Evolutionary conservation across 2,329 filamentous ascomycete genomes (phyloP).

Genomic region (Aspergillus versicolor): DNA sequence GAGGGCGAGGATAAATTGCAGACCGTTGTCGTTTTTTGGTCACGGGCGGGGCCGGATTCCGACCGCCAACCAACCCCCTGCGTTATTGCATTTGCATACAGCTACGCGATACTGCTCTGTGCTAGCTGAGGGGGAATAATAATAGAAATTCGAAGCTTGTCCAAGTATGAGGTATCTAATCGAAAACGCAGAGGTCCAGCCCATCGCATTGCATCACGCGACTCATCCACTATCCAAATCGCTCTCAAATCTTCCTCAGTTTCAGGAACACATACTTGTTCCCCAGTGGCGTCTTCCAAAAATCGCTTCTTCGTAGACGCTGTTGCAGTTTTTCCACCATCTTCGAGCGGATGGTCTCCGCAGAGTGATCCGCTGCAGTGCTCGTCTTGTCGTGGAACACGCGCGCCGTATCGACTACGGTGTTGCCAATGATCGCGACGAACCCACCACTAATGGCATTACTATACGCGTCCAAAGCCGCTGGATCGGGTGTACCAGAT

Average conservation of each 20-base stretch:
- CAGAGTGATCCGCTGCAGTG: neutral
- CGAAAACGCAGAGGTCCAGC: neutral
- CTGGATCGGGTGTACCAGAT: neutral
- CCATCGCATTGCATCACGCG: neutral
- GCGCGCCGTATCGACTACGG: constrained; percentile 4
- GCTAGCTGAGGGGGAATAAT: neutral
- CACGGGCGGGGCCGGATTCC: constrained; percentile 8
- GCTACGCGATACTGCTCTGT: neutral
- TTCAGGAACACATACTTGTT: constrained; percentile 11
- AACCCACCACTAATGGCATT: constrained; percentile 1
- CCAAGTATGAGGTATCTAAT: neutral
- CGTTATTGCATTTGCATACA: neutral
- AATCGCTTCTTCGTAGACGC: neutral
- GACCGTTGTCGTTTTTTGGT: constrained; percentile 3
- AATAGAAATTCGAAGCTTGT: neutral
- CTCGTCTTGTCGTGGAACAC: neutral
- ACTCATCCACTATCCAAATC: neutral
- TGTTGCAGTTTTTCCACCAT: constrained; percentile 3
- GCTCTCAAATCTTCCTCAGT: constrained; percentile 1
- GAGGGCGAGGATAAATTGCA: neutral
- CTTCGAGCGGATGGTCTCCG: neutral
- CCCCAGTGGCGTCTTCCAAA: constrained; percentile 6
- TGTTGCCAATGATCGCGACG: constrained; percentile 7
- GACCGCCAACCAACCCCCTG: constrained; percentile 5
- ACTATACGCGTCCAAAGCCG: constrained; percentile 1